Conservation (phyloP, 768 basidiomycete species). For the Auricularia sp. region DNA sequence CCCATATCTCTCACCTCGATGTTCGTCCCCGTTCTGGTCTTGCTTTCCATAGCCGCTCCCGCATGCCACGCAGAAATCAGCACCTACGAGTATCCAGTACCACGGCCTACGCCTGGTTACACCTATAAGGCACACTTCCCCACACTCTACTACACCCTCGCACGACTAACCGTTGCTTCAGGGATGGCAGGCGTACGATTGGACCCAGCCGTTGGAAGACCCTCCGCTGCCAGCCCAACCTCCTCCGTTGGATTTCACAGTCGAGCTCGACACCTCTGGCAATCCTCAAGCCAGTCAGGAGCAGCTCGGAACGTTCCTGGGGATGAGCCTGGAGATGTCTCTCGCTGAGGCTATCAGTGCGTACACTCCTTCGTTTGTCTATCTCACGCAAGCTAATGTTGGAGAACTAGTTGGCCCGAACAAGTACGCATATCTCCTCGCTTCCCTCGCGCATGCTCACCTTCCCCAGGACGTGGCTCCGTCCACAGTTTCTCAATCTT, state of each 20-base stretch:
- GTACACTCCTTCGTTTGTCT: slow-evolving; percentile 17
- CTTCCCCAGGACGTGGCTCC: slow-evolving; percentile 27
- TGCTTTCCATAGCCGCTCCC: no score
- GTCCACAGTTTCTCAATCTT: slow-evolving; percentile 64
- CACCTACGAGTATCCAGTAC: background rate
- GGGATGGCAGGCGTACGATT: slow-evolving; percentile 32
- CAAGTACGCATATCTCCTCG: slow-evolving; percentile 21
- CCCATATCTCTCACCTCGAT: no score
- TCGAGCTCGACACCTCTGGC: slow-evolving; percentile 25
- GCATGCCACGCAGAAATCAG: background rate
- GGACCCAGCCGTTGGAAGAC: slow-evolving; percentile 33
- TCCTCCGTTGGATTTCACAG: slow-evolving; percentile 32
- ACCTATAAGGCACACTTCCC: background rate
- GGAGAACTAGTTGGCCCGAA: slow-evolving; percentile 38
- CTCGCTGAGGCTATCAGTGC: slow-evolving; percentile 55
- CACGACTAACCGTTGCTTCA: background rate
- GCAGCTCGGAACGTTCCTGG: slow-evolving; percentile 36
- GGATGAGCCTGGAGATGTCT: slow-evolving; percentile 71
- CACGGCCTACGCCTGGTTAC: background rate
- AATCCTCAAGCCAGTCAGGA: background rate
- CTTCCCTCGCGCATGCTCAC: background rate
- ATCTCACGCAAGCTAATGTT: background rate
- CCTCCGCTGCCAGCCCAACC: slow-evolving; percentile 40
- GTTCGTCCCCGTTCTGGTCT: no score
- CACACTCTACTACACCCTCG: background rate